A percentile compares a stretch with the other conserved stretches of the same genome.
phyloP scores from a whole-genome alignment of 2,329 filamentous ascomycete genomes.

The Zymoseptoria crescenta region DNA sequence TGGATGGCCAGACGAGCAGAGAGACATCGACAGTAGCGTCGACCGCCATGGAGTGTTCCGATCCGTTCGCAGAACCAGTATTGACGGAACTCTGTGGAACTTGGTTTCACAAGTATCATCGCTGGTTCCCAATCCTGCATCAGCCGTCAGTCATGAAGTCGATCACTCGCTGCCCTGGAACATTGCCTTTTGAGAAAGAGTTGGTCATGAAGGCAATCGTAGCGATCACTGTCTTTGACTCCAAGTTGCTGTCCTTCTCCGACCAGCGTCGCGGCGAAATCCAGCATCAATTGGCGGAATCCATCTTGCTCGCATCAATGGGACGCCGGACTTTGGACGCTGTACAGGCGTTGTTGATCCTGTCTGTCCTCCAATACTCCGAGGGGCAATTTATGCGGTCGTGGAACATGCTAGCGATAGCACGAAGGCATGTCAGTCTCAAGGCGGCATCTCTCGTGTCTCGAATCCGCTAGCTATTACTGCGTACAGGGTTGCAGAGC shows the following conservation, averaged over 20 bases:
- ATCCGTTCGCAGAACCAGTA: constrained; percentile 4
- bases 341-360: constrained; percentile 29
- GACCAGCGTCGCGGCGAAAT: not conserved
- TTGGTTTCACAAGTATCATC: constrained; percentile 33
- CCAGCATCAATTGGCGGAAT: not conserved
- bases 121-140: constrained; percentile 33
- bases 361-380: constrained; percentile 27
- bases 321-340: constrained; percentile 21
- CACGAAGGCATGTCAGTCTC: constrained; percentile 9
- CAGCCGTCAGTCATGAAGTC: constrained; percentile 19
- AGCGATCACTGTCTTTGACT: not conserved
- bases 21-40: not conserved
- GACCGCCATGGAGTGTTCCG: not conserved
- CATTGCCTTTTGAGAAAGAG: not conserved
- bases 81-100: constrained; percentile 21
- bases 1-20: not conserved
- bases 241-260: not conserved
- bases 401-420: constrained; percentile 30
- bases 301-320: not conserved
- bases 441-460: not conserved
- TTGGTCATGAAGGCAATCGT: constrained; percentile 5
- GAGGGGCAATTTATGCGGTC: constrained; percentile 26
- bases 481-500: not conserved
- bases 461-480: not conserved
- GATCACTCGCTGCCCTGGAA: constrained; percentile 10